Evolutionary conservation across 164 flowering plant species (phyloP).

Genomic region (Kingdonia uniflora): DNA sequence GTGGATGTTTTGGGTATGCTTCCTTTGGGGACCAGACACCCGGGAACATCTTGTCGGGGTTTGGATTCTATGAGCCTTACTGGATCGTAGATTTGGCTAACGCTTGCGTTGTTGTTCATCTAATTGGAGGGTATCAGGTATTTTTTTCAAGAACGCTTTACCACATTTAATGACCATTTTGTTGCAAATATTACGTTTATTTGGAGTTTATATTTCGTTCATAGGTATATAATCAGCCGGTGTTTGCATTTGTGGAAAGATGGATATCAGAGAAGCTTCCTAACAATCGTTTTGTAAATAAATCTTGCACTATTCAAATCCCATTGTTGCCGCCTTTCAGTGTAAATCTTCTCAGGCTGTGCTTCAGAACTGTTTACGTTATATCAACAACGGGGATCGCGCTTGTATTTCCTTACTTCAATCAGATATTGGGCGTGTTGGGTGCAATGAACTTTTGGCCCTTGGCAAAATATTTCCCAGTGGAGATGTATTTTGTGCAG

Average conservation of each 20-base stretch:
- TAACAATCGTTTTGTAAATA: slow-evolving; percentile 29
- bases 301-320: slow-evolving; percentile 20
- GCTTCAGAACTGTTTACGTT: slow-evolving; percentile 41
- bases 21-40: slow-evolving; percentile 5
- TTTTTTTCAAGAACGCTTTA: no score
- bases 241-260: no score
- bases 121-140: slow-evolving; percentile 2
- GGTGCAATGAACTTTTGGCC: slow-evolving; percentile 69
- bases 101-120: slow-evolving; percentile 2
- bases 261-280: slow-evolving; percentile 26
- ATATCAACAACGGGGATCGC: slow-evolving; percentile 42
- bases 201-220: no score
- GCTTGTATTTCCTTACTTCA: slow-evolving; percentile 61
- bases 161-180: no score
- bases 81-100: slow-evolving; percentile 4
- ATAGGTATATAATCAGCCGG: no score
- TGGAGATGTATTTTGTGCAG: slow-evolving; percentile 36
- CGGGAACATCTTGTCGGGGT: slow-evolving; percentile 3
- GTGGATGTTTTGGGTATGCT: slow-evolving; percentile 6
- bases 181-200: no score
- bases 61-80: slow-evolving; percentile 2
- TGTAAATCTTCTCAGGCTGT: slow-evolving; percentile 28
- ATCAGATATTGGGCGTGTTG: slow-evolving; percentile 45
- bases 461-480: slow-evolving; percentile 36
- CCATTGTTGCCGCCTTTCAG: slow-evolving; percentile 27